Conservation (phyloP, 2,329 filamentous ascomycete species). For the Daldinia eschscholtzii region DNA sequence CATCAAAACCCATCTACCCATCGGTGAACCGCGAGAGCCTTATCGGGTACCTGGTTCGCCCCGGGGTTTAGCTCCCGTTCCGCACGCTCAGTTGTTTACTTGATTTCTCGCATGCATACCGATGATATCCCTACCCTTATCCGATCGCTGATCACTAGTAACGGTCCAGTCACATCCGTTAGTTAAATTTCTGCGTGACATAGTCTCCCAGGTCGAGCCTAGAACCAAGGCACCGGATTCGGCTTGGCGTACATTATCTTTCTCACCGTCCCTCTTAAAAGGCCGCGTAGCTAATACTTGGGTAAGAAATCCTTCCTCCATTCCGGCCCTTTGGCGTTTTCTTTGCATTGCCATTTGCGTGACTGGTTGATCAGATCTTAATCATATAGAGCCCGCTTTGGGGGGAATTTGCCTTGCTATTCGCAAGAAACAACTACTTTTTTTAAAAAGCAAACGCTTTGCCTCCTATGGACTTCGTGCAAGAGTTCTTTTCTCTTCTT, state of each 20-base stretch:
- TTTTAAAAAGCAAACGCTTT: not conserved
- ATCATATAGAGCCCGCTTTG: constrained; percentile 13
- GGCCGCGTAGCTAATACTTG: constrained; percentile 17
- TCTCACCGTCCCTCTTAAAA: constrained; percentile 25
- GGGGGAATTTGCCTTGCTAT: constrained; percentile 10
- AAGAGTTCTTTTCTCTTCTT: constrained; percentile 45
- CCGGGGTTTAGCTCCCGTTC: constrained; percentile 7
- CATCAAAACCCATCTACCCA: not conserved
- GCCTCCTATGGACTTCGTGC: constrained; percentile 43
- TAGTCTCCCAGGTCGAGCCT: constrained; percentile 13
- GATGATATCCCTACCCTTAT: constrained; percentile 17
- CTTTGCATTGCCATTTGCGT: constrained; percentile 9
- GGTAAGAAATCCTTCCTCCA: constrained; percentile 16
- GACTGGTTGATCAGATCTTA: constrained; percentile 21
- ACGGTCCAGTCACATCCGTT: constrained; percentile 20
- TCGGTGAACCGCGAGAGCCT: constrained; percentile 6
- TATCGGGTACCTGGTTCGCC: constrained; percentile 24
- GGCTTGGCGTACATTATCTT: constrained; percentile 37
- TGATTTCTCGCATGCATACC: constrained; percentile 26
- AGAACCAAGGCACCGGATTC: constrained; percentile 39
- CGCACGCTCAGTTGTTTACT: not conserved
- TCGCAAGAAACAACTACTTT: constrained; percentile 14
- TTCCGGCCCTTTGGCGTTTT: constrained; percentile 25
- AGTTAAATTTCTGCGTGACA: constrained; percentile 21
- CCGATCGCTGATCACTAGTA: constrained; percentile 27